Conservation (phyloP, 2,329 filamentous ascomycete species). For the Venturia effusa region DNA sequence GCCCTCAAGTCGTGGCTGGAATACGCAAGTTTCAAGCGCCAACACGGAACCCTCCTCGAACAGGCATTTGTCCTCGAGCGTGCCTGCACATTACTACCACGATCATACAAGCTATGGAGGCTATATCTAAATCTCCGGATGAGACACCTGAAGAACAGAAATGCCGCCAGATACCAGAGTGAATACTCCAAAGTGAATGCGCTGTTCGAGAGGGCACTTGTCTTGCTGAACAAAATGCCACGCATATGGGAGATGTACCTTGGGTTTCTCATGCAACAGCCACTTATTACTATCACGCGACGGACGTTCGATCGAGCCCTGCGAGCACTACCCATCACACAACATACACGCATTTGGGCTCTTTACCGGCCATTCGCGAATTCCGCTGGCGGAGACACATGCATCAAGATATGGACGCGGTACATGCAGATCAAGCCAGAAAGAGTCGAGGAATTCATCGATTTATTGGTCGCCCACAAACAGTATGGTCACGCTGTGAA, state of each 20-base stretch:
- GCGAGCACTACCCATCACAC: constrained; percentile 81
- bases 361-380: constrained; percentile 85
- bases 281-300: constrained; percentile 77
- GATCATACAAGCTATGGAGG: constrained; percentile 98
- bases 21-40: constrained; percentile 83
- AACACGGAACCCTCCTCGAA: constrained; percentile 74
- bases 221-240: constrained; percentile 97
- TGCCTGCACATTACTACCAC: constrained; percentile 77
- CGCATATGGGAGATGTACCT: constrained; percentile 98
- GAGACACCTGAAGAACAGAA: constrained; percentile 71
- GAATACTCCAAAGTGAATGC: constrained; percentile 93
- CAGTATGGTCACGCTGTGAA: constrained; percentile 86
- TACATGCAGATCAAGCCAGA: constrained; percentile 98
- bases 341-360: constrained; percentile 92
- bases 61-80: constrained; percentile 83
- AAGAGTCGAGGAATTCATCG: constrained; percentile 89
- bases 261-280: constrained; percentile 78
- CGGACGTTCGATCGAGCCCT: constrained; percentile 86
- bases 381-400: constrained; percentile 79
- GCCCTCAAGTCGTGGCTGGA: constrained; percentile 91
- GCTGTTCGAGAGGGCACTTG: constrained; percentile 83
- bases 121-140: constrained; percentile 82
- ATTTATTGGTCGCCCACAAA: constrained; percentile 68
- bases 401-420: constrained; percentile 84
- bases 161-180: constrained; percentile 64